Percentiles rank a stretch among this genome's conserved stretches.
These are phyloP conservation scores for Datura wrightii DNA, from an alignment of 257 asterid species.

Conservation along the genomic window DNA sequence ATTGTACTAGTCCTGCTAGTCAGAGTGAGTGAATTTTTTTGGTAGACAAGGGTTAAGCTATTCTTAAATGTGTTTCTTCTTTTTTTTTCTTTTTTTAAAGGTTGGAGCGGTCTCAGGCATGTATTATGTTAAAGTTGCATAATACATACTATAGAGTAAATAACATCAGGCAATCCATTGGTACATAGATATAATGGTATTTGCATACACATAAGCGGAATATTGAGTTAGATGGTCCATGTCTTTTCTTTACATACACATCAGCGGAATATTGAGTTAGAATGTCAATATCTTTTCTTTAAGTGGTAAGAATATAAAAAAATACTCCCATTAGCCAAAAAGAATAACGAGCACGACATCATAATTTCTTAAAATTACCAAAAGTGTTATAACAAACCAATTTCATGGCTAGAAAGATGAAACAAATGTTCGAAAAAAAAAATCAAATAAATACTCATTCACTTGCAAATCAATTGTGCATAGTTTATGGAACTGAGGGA, in stretches of 20 bases:
- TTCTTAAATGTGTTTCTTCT: not conserved
- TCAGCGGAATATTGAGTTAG: not conserved
- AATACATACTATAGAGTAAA: not conserved
- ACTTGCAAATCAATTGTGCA: not conserved
- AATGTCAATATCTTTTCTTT: not conserved
- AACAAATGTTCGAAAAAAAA: not conserved
- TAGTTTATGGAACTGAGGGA: not conserved
- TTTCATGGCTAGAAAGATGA: slow-evolving; percentile 12
- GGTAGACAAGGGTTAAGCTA: not conserved
- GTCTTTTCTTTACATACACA: not conserved
- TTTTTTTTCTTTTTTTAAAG: not conserved
- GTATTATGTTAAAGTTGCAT: not conserved
- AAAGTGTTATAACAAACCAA: not conserved
- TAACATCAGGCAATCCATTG: not conserved
- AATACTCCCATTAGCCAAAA: slow-evolving; percentile 6
- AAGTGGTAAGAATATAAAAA: not conserved
- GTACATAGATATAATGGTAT: not conserved
- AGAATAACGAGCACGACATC: not conserved
- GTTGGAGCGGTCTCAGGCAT: not conserved
- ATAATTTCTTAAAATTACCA: not conserved
- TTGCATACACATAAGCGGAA: not conserved
- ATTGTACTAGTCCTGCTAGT: not conserved
- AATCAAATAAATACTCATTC: not conserved
- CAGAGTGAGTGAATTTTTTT: not conserved
- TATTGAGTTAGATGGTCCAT: not conserved